Conservation (phyloP, 2,329 filamentous ascomycete species). For the Fonsecaea pedrosoi region DNA sequence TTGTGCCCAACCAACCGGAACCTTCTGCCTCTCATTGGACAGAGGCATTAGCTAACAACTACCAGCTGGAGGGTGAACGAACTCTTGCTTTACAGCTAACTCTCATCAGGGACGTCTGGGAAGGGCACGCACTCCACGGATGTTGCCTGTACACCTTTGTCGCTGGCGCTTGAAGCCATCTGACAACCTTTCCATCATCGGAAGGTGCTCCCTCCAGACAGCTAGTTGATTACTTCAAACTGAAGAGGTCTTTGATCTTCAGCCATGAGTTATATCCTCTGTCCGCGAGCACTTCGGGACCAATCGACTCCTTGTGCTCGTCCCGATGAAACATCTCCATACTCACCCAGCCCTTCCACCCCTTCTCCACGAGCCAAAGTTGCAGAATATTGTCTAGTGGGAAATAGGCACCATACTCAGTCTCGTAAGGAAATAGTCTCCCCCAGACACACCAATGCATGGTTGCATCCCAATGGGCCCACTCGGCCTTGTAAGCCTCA, state of each 20-base stretch:
- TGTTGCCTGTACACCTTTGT: neutral
- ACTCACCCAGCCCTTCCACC: conserved; percentile 45
- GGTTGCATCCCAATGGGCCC: conserved; percentile 2
- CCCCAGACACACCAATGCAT: conserved; percentile 36
- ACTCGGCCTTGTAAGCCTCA: conserved; percentile 40
- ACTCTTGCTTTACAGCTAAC: neutral
- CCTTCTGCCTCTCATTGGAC: neutral
- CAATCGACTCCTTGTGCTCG: conserved; percentile 38
- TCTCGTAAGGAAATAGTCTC: conserved; percentile 45
- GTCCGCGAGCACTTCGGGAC: conserved; percentile 10
- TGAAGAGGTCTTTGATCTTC: conserved; percentile 11
- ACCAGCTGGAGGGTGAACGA: neutral
- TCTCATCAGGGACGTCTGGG: neutral
- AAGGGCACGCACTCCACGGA: neutral
- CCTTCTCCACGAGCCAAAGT: conserved; percentile 43
- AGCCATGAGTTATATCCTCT: conserved; percentile 15
- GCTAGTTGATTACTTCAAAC: neutral
- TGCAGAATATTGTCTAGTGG: conserved; percentile 42
- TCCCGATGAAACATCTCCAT: conserved; percentile 45
- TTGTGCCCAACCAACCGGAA: neutral
- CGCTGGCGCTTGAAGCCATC: neutral
- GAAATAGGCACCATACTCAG: conserved; percentile 28
- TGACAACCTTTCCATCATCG: neutral
- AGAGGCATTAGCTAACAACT: neutral
- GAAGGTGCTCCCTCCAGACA: neutral